Evolutionary conservation across 495 filamentous ascomycete genomes (phyloP).

Genomic region (Lepidopterella palustris): DNA sequence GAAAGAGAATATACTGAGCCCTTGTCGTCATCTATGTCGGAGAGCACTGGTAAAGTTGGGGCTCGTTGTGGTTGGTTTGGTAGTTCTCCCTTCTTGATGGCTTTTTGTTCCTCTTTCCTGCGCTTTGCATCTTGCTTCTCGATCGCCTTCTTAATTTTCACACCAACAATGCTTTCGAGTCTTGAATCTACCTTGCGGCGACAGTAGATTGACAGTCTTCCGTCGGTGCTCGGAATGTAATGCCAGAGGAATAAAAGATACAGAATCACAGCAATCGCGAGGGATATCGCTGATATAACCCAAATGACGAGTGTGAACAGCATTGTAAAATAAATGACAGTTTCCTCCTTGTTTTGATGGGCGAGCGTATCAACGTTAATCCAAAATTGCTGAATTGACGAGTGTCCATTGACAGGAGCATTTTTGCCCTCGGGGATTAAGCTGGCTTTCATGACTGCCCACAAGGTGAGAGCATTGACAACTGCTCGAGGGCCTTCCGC

Average conservation of each 20-base stretch:
- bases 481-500: constrained; percentile 87
- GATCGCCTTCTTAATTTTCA: constrained; percentile 79
- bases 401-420: constrained; percentile 43
- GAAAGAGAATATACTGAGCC: constrained; percentile 18
- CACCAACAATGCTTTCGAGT: constrained; percentile 69
- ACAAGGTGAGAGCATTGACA: constrained; percentile 82
- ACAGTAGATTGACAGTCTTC: constrained; percentile 76
- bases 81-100: constrained; percentile 49
- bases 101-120: constrained; percentile 49
- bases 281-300: constrained; percentile 70
- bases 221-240: constrained; percentile 72
- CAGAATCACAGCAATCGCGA: constrained; percentile 63
- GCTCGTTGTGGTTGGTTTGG: constrained; percentile 46
- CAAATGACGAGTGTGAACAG: constrained; percentile 85
- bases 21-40: constrained; percentile 41
- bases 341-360: constrained; percentile 63
- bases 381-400: constrained; percentile 36
- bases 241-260: constrained; percentile 87
- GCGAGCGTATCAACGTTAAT: constrained; percentile 65
- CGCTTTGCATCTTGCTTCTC: constrained; percentile 61
- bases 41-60: constrained; percentile 58
- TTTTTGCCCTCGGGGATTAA: constrained; percentile 55
- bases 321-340: constrained; percentile 80
- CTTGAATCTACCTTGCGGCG: constrained; percentile 79
- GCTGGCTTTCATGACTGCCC: constrained; percentile 66